Base-by-base conservation (phyloP, 305 asterid species). In the Solanum hybrid region DNA sequence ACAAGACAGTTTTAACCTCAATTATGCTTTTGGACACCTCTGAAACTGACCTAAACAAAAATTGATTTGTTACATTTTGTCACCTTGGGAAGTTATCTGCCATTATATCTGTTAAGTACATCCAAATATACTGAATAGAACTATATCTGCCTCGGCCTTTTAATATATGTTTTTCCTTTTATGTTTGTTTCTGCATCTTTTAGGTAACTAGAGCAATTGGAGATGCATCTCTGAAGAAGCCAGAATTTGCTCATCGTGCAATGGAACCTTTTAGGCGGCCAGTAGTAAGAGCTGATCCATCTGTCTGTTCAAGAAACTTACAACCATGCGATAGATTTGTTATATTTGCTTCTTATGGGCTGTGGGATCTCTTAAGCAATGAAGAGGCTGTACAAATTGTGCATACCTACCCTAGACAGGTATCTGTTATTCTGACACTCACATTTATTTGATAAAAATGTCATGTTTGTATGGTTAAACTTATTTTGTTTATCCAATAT, bases 181-280 rank as follows among this genome's bases (percentile, higher is more conserved):
- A 15, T 38, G 78, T 72, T 27, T 77, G 37, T 86, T 31, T 51
- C 27, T 86, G 31, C 81, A 36, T 69, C n/a, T 91, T 88, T 60
- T 93, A 95, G 99, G 97, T 97, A 32, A 93, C 99, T 2, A 94
- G 99, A 92, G 93, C 99, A 26, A 96, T 96, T 75, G 99, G 99
- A 17, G 99, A 97, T 93, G 98, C 97, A 29, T 96, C 94, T 92
- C 92, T 97, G 91, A 97, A 97, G 91, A 92, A 90, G 88, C 95
- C 98, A 17, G 98, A 94, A 88, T 96, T 93, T 71, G 86, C 96
- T 88, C 93, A 94, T 35, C 96, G 91, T 90, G 93, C 96, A 35
- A 88, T 92, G 31, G n/a, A n/a, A n/a, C 98, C 98, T 40, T 84
- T 96, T 24, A 88, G 87, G 4, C 93, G 93, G 78, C 97, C 99